phyloP scores from a whole-genome alignment of 2,329 filamentous ascomycete genomes.

The Ophiognomonia clavigignenti-juglandacearum region DNA sequence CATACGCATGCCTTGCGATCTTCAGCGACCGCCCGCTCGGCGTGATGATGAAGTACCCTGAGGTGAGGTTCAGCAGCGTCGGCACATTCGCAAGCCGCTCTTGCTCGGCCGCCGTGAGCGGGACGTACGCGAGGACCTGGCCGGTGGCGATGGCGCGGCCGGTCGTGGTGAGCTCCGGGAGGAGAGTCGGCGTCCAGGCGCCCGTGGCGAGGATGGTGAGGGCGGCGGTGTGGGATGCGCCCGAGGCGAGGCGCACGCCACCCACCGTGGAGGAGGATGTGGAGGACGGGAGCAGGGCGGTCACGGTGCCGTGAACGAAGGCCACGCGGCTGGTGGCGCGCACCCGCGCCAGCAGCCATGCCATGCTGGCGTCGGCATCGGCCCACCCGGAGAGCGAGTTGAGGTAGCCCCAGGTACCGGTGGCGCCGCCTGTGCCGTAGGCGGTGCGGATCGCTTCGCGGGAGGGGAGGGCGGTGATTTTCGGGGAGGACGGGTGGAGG shows the following conservation, averaged over 20 bases:
- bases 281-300: conserved; percentile 29
- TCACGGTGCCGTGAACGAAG: conserved; percentile 48
- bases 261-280: conserved; percentile 33
- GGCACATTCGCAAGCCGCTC: conserved; percentile 59
- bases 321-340: conserved; percentile 49
- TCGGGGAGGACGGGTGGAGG: conserved; percentile 27
- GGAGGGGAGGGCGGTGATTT: conserved; percentile 41
- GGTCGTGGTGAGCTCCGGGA: conserved; percentile 75
- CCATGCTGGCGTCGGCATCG: conserved; percentile 67
- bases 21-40: conserved; percentile 60
- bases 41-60: conserved; percentile 71
- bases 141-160: conserved; percentile 76
- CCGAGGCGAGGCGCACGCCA: conserved; percentile 45
- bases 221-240: conserved; percentile 40
- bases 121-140: conserved; percentile 74
- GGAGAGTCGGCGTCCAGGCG: conserved; percentile 75
- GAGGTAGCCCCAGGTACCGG: conserved; percentile 65
- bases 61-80: conserved; percentile 66
- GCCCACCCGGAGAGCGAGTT: conserved; percentile 77
- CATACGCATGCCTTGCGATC: conserved; percentile 64
- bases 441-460: conserved; percentile 37
- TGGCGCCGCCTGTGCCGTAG: conserved; percentile 43
- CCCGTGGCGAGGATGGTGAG: conserved; percentile 78
- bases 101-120: conserved; percentile 69
- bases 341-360: conserved; percentile 53